Evolutionary conservation across 192 early-diverging fungal species (phyloP), one percentile per base, ranked within the genome.

Genomic region (Helicostylum pulchrum): DNA sequence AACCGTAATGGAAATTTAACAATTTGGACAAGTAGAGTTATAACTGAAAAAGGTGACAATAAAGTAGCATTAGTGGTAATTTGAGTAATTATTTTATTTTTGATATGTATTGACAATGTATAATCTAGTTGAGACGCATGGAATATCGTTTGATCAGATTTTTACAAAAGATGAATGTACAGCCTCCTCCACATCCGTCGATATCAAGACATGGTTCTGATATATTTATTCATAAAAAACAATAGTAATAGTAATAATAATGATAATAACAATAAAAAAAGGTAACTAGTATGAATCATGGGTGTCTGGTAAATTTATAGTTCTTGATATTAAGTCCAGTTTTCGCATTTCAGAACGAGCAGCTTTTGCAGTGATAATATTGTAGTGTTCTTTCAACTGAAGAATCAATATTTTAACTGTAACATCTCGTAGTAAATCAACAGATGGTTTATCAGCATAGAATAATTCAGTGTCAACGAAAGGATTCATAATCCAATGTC

Each of bases 21-120:
- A 0, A 85, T 96, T 23, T 82, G 90, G 65, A 88, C 85, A 0
- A 77, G 61, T 1, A 62, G 89, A 15, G 84, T 94, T 7, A 75
- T 96, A 19, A 85, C 90, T 0, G 77, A 78, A 34, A 68, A 88
- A 67, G 87, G 89, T 4, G 95, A 96, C 68, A 98, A 94, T 64
- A 70, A 73, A 0, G 72, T 85, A 39, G 94, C 95, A 7, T 68
- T 69, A 20, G 50, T 61, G 57, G 83, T 85, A 73, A 72, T 5
- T 11, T 26, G 17, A 36, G 30, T 9, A 6, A 19, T 31, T 49
- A n/a, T 14, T 62, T 19, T 32, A 36, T 34, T 30, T 49, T 1
- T 15, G 11, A 12, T 21, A 26, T 17, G 6, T 12, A 20, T 5
- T 43, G 17, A 57, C 5, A 12, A 57, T 10, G 4, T 6, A 39